Percentiles rank a stretch among this genome's conserved stretches.
phyloP scores from a whole-genome alignment of 148 eudicot genomes.

The Camellia lanceoleosa region DNA sequence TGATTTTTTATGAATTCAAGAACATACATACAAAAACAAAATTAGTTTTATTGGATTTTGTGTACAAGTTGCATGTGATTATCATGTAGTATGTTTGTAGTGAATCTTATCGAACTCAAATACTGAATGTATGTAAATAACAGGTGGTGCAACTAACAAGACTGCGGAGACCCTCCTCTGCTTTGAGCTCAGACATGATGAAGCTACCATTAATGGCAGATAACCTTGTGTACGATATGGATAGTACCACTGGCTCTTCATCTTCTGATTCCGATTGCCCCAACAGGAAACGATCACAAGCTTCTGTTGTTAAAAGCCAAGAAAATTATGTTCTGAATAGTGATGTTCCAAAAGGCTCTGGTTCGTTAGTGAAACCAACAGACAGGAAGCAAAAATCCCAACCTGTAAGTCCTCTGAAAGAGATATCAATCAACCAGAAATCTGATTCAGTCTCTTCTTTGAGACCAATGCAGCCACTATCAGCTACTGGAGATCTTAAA shows the following conservation, averaged over 20 bases:
- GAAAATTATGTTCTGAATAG: slow-evolving; percentile 13
- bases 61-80: background rate
- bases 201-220: slow-evolving; percentile 60
- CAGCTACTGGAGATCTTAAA: slow-evolving; percentile 27
- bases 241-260: slow-evolving; percentile 63
- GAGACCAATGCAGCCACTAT: slow-evolving; percentile 26
- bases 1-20: too few species aligned
- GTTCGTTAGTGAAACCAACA: slow-evolving; percentile 20
- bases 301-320: slow-evolving; percentile 14
- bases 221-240: slow-evolving; percentile 76
- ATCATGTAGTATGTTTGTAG: background rate
- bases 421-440: slow-evolving; percentile 52
- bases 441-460: slow-evolving; percentile 16
- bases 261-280: slow-evolving; percentile 77
- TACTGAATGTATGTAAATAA: slow-evolving; percentile 1
- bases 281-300: slow-evolving; percentile 20
- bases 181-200: slow-evolving; percentile 31
- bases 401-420: slow-evolving; percentile 54
- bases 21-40: too few species aligned
- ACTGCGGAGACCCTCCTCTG: slow-evolving; percentile 54
- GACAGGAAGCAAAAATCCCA: slow-evolving; percentile 32
- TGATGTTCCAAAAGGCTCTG: slow-evolving; percentile 20
- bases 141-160: slow-evolving; percentile 75
- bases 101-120: background rate
- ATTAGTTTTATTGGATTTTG: too few species aligned